Percentiles rank a stretch among this genome's conserved stretches.
phyloP scores from a whole-genome alignment of 139 green algal genomes.

The Edaphochlamys debaryana region DNA sequence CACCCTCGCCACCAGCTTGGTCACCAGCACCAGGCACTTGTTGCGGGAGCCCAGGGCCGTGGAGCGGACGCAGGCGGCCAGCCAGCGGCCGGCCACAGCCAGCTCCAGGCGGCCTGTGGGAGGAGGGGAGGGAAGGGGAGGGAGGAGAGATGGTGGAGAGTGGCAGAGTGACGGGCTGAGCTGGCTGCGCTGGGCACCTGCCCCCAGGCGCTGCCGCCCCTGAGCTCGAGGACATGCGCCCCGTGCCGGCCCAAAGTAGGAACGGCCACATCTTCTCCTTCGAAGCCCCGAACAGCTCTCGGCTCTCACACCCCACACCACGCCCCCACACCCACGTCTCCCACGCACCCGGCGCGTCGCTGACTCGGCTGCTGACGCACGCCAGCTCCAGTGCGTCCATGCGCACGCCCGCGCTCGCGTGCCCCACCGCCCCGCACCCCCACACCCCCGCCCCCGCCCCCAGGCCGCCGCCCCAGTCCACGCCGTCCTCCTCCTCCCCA shows the following conservation, averaged over 20 bases:
- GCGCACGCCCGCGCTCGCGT: conserved; percentile 60
- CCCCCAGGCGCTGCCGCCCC: too few relatives aligned
- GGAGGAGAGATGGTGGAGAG: too few relatives aligned
- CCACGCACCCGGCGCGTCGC: conserved; percentile 59
- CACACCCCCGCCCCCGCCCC: not conserved
- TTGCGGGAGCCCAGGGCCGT: conserved; percentile 57
- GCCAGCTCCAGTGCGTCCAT: conserved; percentile 72
- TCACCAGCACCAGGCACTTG: conserved; percentile 59
- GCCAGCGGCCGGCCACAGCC: conserved; percentile 46
- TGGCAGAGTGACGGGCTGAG: too few relatives aligned
- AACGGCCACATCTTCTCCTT: too few relatives aligned
- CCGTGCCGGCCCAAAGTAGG: too few relatives aligned
- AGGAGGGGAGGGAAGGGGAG: too few relatives aligned
- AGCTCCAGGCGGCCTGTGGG: conserved; percentile 23
- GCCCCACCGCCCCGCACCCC: conserved; percentile 53
- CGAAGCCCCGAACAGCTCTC: too few relatives aligned
- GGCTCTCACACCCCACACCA: too few relatives aligned
- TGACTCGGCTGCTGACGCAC: conserved; percentile 49
- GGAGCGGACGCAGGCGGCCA: conserved; percentile 61
- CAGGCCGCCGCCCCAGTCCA: not conserved
- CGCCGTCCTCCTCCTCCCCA: too few relatives aligned
- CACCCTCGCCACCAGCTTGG: conserved; percentile 62
- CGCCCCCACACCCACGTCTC: conserved; percentile 32
- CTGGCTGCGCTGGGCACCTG: too few relatives aligned
- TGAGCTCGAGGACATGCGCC: too few relatives aligned